phyloP scores from a whole-genome alignment of 257 asterid species.

The Gardenia jasminoides region DNA sequence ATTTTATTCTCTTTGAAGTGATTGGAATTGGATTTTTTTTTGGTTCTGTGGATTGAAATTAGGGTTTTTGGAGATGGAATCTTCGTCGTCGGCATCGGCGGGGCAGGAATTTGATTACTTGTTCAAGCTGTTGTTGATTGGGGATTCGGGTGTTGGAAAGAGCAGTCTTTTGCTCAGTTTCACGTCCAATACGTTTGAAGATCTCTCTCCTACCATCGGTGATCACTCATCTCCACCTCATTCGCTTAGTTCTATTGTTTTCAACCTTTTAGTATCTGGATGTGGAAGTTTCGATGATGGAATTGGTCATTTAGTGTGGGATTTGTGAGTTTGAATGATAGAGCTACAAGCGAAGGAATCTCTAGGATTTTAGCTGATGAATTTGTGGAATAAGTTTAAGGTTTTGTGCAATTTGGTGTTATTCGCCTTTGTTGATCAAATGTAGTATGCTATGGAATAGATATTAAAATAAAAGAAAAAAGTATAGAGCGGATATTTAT shows the following conservation, averaged over 20 bases:
- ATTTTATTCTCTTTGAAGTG: background rate
- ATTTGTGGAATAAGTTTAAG: too few species aligned
- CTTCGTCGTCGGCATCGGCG: constrained; percentile 39
- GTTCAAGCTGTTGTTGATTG: constrained; percentile 48
- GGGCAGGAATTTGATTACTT: constrained; percentile 45
- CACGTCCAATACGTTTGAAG: constrained; percentile 81
- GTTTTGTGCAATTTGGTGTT: too few species aligned
- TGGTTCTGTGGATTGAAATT: constrained; percentile 7
- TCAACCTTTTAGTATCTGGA: background rate
- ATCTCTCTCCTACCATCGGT: constrained; percentile 79
- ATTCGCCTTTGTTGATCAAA: background rate
- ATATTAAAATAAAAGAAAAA: too few species aligned
- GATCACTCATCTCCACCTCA: background rate
- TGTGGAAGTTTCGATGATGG: background rate
- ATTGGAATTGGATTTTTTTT: background rate
- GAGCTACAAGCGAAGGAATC: background rate
- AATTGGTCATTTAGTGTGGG: background rate
- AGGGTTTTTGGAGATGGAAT: constrained; percentile 32
- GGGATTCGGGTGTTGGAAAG: constrained; percentile 97
- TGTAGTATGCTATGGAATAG: background rate
- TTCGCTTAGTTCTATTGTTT: background rate
- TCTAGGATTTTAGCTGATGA: background rate
- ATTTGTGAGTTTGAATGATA: background rate
- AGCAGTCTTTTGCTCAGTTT: constrained; percentile 86
- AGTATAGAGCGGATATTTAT: too few species aligned